Percentiles rank a stretch among this genome's conserved stretches.
Conservation (phyloP, 192 early-diverging fungal genomes). For the Geranomyces michiganensis region DNA sequence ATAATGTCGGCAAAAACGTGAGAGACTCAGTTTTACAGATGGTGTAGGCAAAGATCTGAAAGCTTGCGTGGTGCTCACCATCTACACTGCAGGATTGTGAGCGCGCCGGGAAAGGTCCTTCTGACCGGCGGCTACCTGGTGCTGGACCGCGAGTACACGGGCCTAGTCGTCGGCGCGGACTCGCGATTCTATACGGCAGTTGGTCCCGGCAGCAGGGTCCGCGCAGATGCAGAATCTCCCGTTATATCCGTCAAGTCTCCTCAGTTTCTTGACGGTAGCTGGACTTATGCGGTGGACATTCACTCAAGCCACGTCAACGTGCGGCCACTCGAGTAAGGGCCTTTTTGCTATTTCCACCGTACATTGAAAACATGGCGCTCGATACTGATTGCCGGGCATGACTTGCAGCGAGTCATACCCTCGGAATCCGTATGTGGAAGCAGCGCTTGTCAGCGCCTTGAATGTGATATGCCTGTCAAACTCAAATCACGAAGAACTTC, state of each 20-base stretch:
- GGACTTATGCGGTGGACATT: slow-evolving; percentile 61
- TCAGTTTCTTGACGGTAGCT: slow-evolving; percentile 82
- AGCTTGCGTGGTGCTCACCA: no score
- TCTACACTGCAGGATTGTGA: slow-evolving; percentile 46
- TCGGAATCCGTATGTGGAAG: slow-evolving; percentile 71
- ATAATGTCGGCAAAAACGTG: no score
- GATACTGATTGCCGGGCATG: neutral
- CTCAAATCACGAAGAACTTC: neutral
- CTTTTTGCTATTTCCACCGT: no score
- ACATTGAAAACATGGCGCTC: no score
- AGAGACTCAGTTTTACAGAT: no score
- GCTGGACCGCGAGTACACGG: slow-evolving; percentile 75
- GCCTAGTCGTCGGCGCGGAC: slow-evolving; percentile 82
- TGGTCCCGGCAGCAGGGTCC: neutral
- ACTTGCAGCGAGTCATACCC: slow-evolving; percentile 10
- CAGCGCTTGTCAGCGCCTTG: slow-evolving; percentile 40
- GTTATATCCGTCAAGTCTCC: slow-evolving; percentile 72
- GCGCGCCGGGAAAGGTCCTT: slow-evolving; percentile 96
- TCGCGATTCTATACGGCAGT: slow-evolving; percentile 74
- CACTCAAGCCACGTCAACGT: neutral
- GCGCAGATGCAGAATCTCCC: neutral
- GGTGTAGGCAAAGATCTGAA: no score
- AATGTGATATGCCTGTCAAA: neutral
- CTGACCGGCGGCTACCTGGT: slow-evolving; percentile 93
- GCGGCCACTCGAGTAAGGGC: slow-evolving; percentile 8